Evolutionary conservation across 306 rosid species (phyloP).

Genomic region (Oemleria cerasiformis): DNA sequence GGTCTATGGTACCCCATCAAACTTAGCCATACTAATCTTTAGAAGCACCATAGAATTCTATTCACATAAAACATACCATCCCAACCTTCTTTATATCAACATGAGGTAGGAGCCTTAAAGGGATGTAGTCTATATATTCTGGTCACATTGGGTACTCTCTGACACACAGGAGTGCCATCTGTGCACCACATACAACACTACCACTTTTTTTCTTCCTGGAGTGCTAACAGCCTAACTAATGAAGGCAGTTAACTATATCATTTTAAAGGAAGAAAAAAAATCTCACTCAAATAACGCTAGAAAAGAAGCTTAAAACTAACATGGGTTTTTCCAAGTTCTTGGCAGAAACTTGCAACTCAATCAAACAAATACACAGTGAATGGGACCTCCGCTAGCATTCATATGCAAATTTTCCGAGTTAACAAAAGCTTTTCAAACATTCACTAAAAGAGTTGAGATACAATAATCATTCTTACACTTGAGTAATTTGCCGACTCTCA

Average conservation of each 20-base stretch:
- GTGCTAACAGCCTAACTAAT: background rate
- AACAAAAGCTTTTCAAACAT: background rate
- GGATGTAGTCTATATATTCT: background rate
- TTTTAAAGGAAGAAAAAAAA: background rate
- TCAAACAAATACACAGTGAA: background rate
- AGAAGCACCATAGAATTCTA: background rate
- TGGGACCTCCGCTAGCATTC: background rate
- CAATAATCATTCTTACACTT: conserved; percentile 68
- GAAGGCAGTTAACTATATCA: background rate
- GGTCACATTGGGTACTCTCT: background rate
- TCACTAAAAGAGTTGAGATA: conserved; percentile 32
- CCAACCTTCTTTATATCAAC: background rate
- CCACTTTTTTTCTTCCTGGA: background rate
- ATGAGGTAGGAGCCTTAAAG: background rate
- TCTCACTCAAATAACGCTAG: background rate
- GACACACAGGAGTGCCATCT: background rate
- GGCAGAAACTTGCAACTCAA: background rate
- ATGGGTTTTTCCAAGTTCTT: background rate
- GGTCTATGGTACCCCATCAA: background rate
- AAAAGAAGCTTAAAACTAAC: background rate
- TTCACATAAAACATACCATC: too few species aligned
- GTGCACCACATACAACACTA: background rate
- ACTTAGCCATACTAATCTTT: background rate
- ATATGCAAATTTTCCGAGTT: conserved; percentile 18
- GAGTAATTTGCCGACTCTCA: conserved; percentile 96